Percentiles rank a stretch among this genome's conserved stretches.
Evolutionary conservation across 2,329 filamentous ascomycete species (phyloP).

Genomic region (Periglandula ipomoeae): DNA sequence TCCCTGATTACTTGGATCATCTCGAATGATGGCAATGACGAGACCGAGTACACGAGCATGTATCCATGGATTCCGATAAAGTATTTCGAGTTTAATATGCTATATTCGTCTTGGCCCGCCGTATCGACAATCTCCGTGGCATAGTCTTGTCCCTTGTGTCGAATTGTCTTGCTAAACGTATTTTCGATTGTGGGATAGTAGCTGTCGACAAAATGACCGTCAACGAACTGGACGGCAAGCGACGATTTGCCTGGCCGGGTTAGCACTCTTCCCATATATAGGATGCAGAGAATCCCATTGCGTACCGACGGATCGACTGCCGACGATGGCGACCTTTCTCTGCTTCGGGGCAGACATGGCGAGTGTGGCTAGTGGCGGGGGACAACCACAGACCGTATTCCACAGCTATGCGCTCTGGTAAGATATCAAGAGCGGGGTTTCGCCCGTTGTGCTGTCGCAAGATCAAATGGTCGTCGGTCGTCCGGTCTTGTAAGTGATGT

Average conservation of each 20-base stretch:
- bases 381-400: neutral
- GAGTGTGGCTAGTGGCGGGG: neutral
- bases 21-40: conserved; percentile 87
- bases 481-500: neutral
- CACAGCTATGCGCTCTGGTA: neutral
- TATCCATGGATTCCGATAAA: conserved; percentile 99
- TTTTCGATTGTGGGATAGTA: conserved; percentile 99
- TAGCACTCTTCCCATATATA: neutral
- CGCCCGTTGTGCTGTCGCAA: neutral
- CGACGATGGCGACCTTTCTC: conserved; percentile 91
- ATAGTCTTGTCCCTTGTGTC: conserved; percentile 86
- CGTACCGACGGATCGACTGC: conserved; percentile 74
- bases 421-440: neutral
- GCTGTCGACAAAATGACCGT: conserved; percentile 96
- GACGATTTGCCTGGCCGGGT: conserved; percentile 76
- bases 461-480: neutral
- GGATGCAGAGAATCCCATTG: conserved; percentile 7
- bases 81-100: conserved; percentile 95
- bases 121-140: conserved; percentile 97
- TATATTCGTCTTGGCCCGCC: conserved; percentile 98
- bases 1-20: conserved; percentile 95
- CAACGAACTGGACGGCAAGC: conserved; percentile 91
- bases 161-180: conserved; percentile 93
- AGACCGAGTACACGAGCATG: conserved; percentile 97
- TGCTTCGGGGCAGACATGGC: conserved; percentile 69